Conservation (phyloP, 345 rosid genomes). For the Salix caprea region DNA sequence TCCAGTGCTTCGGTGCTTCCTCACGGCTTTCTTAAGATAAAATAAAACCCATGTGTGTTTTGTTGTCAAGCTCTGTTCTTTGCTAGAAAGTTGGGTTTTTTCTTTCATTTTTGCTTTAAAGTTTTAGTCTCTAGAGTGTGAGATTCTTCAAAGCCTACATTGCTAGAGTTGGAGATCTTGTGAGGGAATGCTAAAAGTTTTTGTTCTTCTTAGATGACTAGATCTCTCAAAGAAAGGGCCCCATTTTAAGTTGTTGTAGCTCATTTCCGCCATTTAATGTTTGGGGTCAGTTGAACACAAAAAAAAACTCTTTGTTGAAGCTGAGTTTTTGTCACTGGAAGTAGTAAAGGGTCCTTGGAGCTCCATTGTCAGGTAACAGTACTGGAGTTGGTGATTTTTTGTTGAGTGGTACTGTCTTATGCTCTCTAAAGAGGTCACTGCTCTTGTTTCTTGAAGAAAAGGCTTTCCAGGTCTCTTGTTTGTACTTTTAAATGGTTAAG, state of each 20-base stretch:
- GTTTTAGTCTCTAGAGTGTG: slow-evolving; percentile 23
- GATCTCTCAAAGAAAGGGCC: slow-evolving; percentile 34
- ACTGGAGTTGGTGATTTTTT: background rate
- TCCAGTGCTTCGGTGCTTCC: background rate
- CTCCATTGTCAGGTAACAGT: slow-evolving; percentile 24
- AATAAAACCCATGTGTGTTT: slow-evolving; percentile 9
- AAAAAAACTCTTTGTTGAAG: slow-evolving; percentile 27
- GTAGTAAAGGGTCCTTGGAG: slow-evolving; percentile 18
- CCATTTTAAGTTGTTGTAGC: slow-evolving; percentile 20
- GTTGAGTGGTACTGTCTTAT: background rate
- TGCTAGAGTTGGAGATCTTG: slow-evolving; percentile 41
- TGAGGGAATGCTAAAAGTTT: slow-evolving; percentile 31
- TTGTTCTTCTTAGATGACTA: slow-evolving; percentile 9
- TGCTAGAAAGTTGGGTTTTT: slow-evolving; percentile 10
- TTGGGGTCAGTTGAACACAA: slow-evolving; percentile 21
- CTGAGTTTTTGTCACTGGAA: slow-evolving; percentile 21
- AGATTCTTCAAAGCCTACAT: slow-evolving; percentile 33
- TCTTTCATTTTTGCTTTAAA: slow-evolving; percentile 24
- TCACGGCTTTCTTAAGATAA: background rate
- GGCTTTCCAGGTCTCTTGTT: background rate
- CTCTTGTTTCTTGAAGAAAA: slow-evolving; percentile 8
- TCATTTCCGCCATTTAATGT: slow-evolving; percentile 37
- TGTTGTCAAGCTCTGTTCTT: slow-evolving; percentile 10
- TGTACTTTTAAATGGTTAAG: background rate
- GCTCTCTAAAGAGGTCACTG: background rate